phyloP scores from a whole-genome alignment of 108 stramenopile species.

The Schizochytrium sp. region DNA sequence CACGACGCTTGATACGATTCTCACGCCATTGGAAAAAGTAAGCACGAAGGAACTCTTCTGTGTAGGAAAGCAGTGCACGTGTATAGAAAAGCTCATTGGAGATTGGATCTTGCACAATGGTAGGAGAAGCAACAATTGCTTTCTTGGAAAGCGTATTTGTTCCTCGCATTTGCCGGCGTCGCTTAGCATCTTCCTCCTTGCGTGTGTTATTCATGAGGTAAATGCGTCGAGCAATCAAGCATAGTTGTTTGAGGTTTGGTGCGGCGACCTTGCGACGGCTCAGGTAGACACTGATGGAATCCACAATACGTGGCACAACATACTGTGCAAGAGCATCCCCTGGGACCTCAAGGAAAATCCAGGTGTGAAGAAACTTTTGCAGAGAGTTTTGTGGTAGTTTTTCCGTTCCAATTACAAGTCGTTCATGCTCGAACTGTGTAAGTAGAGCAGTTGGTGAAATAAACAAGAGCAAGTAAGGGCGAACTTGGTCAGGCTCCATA shows the following conservation, averaged over 20 bases:
- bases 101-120: not conserved
- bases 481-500: not conserved
- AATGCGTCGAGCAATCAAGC: not conserved
- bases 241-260: not conserved
- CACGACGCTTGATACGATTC: not conserved
- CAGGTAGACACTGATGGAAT: not conserved
- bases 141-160: not conserved
- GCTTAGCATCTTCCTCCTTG: not conserved
- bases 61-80: not conserved
- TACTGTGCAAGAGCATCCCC: not conserved
- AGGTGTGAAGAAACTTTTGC: not conserved
- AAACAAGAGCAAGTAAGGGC: not conserved
- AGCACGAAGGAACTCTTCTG: not conserved
- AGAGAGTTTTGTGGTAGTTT: not conserved
- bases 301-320: conserved; percentile 6
- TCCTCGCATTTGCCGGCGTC: not conserved
- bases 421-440: conserved; percentile 16
- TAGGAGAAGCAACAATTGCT: not conserved
- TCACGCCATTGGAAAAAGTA: conserved; percentile 25
- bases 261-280: conserved; percentile 23
- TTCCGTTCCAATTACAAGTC: conserved; percentile 3
- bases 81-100: not conserved
- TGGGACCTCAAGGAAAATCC: conserved; percentile 14
- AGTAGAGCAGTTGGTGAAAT: not conserved
- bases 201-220: conserved; percentile 4